Percentiles rank a stretch among this genome's conserved stretches.
These are phyloP conservation scores for Miscanthus sacchariflorus DNA, from an alignment of 202 grass and related monocot species.

Conservation along the genomic window DNA sequence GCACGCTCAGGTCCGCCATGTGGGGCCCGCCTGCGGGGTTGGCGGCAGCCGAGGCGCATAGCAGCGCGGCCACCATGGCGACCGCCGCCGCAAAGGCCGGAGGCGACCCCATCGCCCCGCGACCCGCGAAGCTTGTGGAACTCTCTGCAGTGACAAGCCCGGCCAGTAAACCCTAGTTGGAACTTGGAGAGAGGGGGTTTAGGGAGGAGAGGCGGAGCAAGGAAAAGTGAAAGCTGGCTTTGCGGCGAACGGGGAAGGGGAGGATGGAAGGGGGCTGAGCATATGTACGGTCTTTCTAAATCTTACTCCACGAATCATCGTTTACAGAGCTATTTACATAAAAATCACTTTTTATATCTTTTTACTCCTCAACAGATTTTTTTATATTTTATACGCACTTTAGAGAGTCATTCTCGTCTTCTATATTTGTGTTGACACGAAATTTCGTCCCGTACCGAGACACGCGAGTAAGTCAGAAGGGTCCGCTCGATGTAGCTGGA, in stretches of 20 bases:
- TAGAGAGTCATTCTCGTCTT: no score
- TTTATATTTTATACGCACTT: no score
- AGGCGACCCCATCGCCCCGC: slow-evolving; percentile 50
- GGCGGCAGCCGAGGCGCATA: slow-evolving; percentile 41
- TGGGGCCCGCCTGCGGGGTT: slow-evolving; percentile 65
- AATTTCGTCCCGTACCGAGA: no score
- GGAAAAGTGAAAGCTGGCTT: background rate
- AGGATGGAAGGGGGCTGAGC: background rate
- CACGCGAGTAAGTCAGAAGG: no score
- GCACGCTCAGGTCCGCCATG: slow-evolving; percentile 91
- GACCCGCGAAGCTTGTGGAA: slow-evolving; percentile 20
- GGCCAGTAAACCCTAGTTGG: slow-evolving; percentile 53
- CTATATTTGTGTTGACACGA: no score
- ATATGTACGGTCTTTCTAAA: no score
- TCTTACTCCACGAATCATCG: no score
- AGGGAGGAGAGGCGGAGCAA: background rate
- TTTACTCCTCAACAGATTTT: no score
- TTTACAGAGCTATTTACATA: no score
- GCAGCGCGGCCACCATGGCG: slow-evolving; percentile 9
- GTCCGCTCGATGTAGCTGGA: no score
- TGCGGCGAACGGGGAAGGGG: no score
- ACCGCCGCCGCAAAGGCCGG: slow-evolving; percentile 38
- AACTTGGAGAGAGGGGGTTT: background rate
- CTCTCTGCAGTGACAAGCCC: background rate
- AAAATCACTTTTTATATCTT: no score